Base-by-base conservation (phyloP, 306 rosid genomes). In the Gillenia trifoliata region DNA sequence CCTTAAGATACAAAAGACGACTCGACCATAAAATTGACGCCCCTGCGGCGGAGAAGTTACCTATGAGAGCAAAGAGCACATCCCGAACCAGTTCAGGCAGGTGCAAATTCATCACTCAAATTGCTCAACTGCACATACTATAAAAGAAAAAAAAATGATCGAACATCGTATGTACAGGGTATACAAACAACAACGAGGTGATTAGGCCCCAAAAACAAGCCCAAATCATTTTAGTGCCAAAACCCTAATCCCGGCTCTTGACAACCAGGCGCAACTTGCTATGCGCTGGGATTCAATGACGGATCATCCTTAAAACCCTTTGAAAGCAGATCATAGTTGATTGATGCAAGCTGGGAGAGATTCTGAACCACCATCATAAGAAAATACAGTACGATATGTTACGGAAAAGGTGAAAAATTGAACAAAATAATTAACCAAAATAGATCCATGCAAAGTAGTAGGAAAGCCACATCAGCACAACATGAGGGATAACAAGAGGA, bases 341-440 rank as follows among this genome's bases (percentile, higher is more conserved):
- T 95, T 74, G 99, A 95, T 30, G 96, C 99, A 77, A 95, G 97
- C 96, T 95, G 97, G 54, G 99, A 95, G 80, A 95, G 97, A 86
- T 95, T 95, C 99, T 95, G 92, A 82, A 80, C 69, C 83, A 87
- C 82, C 77, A 74, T 70, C 57, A 70, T 83, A 72, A 68, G 55
- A 76, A 22, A 68, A 69, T 26, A 29, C 40, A 31, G 63, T 22
- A 25, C 70, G 77, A 50, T 22, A 16, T 47, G 22, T 40, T 17
- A 45, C 25, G 15, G 15, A 11, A 26, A 34, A 63, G 50, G 16
- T 4, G n/a, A 16, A 13, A 25, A 47, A 23, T 40, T 59, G 0
- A 36, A 52, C 11, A 3, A 47, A 50, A 20, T 4, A 3, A 54
- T 4, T 19, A 19, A 50, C 57, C 19, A 10, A 64, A 36, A 5